Base-by-base conservation (phyloP, 148 eudicot species). In the Agrostemma githago region DNA sequence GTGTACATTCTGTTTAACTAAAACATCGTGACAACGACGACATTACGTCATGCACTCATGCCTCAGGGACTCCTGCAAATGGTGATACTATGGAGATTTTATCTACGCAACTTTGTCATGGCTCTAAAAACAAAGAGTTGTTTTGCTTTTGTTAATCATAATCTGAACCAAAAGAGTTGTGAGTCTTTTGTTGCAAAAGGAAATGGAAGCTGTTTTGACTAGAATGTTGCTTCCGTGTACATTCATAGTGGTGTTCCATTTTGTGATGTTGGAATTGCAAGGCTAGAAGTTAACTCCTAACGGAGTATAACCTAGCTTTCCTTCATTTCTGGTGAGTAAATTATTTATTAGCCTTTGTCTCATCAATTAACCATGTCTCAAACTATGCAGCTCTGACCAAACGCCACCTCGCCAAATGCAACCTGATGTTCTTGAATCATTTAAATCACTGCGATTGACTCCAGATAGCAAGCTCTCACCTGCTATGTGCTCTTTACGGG, bases 401-500 rank as follows among this genome's bases (percentile, higher is more conserved):
- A 86, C 85, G 62, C 86, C 89, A n/a, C 76, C 85, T 3, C 74
- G 79, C 66, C 86, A 79, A 51, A 71, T 83, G 72, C 88, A 80
- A 74, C 83, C 90, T 44, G 93, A 94, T 80, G 63, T 87, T 37
- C 83, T 88, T 71, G 97, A 89, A 6, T 81, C 92, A 64, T 86
- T 91, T 51, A 85, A 82, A 48, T 82, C 92, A 5, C 84, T 94
- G 71, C 86, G 79, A 81, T 66, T 85, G 14, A 86, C 96, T 69
- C 79, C 93, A 66, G 83, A 85, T 48, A 77, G 44, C 64, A 79
- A 81, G 68, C 86, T 87, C 66, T 90, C 96, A 19, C 90, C 90
- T 59, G 97, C 96, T 75, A 91, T 94, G 98, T 85, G 84, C 80
- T 80, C 72, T 61, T 78, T 91, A 71, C 93, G 85, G 79, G 97